Conservation (phyloP, 352 stramenopile species). For the Phytophthora sp. region DNA sequence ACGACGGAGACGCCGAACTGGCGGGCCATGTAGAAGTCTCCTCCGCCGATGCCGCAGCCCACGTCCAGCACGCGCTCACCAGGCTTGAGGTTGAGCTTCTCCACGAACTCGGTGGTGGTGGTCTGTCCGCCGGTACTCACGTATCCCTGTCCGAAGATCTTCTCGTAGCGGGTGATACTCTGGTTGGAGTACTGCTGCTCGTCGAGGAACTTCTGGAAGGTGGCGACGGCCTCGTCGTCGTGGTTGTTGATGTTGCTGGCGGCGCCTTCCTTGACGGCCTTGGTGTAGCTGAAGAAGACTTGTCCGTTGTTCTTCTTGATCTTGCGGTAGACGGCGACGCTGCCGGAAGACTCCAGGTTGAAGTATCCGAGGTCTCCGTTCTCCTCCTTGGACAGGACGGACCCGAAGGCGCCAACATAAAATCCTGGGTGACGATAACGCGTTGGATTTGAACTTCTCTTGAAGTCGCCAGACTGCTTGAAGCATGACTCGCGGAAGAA, state of each 20-base stretch:
- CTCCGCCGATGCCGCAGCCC: slow-evolving; percentile 91
- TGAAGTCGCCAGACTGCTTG: slow-evolving; percentile 62
- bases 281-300: slow-evolving; percentile 75
- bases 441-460: slow-evolving; percentile 67
- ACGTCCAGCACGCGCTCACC: slow-evolving; percentile 88
- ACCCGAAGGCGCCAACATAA: slow-evolving; percentile 61
- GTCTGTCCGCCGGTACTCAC: slow-evolving; percentile 69
- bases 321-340: slow-evolving; percentile 68
- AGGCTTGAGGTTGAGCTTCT: slow-evolving; percentile 64
- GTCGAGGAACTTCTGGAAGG: slow-evolving; percentile 78
- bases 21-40: slow-evolving; percentile 91
- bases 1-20: slow-evolving; percentile 85
- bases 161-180: slow-evolving; percentile 77
- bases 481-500: slow-evolving; percentile 82
- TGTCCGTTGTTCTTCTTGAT: slow-evolving; percentile 88
- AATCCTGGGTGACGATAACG: slow-evolving; percentile 75
- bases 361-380: slow-evolving; percentile 54
- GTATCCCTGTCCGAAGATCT: slow-evolving; percentile 79
- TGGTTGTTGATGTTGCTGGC: slow-evolving; percentile 6
- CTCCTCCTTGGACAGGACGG: slow-evolving; percentile 47
- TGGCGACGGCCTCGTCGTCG: slow-evolving; percentile 41
- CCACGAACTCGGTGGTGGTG: slow-evolving; percentile 75
- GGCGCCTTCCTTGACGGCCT: slow-evolving; percentile 46
- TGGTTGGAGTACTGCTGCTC: slow-evolving; percentile 74
- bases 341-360: slow-evolving; percentile 72